Conservation (phyloP, 2,329 filamentous ascomycete genomes). For the Aspergillus texensis region DNA sequence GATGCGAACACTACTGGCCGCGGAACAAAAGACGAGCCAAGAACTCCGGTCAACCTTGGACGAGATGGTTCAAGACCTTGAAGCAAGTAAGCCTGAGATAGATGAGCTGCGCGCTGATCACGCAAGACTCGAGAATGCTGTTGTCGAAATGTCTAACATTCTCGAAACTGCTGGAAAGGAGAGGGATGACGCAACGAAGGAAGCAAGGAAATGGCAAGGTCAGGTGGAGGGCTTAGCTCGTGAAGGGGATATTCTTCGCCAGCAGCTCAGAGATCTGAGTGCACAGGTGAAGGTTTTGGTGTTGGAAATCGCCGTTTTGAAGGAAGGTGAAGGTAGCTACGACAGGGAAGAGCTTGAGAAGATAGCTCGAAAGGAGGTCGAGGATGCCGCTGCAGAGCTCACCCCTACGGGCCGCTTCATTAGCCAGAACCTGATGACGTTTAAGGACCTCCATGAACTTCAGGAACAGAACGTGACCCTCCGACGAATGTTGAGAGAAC, state of each 20-base stretch:
- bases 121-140: conserved; percentile 75
- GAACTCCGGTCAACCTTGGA: conserved; percentile 78
- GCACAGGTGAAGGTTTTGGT: conserved; percentile 88
- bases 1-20: conserved; percentile 69
- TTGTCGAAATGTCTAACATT: conserved; percentile 80
- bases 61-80: conserved; percentile 80
- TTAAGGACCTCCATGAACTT: conserved; percentile 80
- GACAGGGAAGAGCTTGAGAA: conserved; percentile 77
- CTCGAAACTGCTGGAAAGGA: conserved; percentile 81
- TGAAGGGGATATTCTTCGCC: conserved; percentile 77
- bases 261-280: conserved; percentile 86
- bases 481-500: conserved; percentile 76
- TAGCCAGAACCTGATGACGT: conserved; percentile 83
- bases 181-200: conserved; percentile 76
- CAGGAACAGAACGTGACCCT: conserved; percentile 87
- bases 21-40: conserved; percentile 72
- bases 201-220: conserved; percentile 76
- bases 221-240: conserved; percentile 63
- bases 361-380: conserved; percentile 75
- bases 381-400: conserved; percentile 71
- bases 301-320: conserved; percentile 75
- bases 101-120: conserved; percentile 83
- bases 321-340: conserved; percentile 76
- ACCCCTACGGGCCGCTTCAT: conserved; percentile 88
- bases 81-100: conserved; percentile 84